phyloP scores from a whole-genome alignment of 768 basidiomycete genomes.

The Phlebiopsis flavidoalba region DNA sequence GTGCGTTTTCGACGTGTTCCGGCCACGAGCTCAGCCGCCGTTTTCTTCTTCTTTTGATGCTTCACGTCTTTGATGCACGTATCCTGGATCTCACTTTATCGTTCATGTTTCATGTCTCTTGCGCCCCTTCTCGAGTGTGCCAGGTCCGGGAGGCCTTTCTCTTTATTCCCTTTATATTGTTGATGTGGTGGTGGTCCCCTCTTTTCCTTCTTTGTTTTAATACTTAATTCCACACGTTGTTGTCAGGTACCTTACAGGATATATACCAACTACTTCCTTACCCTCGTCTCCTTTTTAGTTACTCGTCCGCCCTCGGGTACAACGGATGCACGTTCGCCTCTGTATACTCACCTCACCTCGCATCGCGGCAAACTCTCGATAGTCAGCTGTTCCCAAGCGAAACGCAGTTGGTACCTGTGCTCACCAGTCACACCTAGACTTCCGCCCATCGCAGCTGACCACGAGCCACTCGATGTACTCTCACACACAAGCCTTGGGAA shows the following conservation, averaged over 20 bases:
- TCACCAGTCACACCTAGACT: neutral
- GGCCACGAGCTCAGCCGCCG: neutral
- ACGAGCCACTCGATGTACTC: neutral
- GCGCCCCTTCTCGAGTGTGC: neutral
- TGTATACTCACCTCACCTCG: neutral
- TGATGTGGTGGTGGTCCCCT: neutral
- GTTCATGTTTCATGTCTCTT: neutral
- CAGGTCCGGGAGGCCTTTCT: neutral
- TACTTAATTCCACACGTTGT: slow-evolving; percentile 1
- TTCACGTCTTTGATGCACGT: neutral
- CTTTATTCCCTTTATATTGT: neutral
- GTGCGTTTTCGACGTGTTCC: neutral
- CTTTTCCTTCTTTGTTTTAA: slow-evolving; percentile 2
- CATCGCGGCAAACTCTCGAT: neutral
- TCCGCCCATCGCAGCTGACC: neutral
- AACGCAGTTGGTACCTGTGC: neutral
- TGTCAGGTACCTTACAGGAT: slow-evolving; percentile 6
- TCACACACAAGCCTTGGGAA: neutral
- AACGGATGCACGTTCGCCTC: neutral
- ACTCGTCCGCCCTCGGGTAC: neutral
- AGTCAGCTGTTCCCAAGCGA: neutral
- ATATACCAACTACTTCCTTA: slow-evolving; percentile 6
- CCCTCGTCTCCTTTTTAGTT: neutral
- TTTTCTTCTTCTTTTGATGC: neutral
- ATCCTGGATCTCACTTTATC: slow-evolving; percentile 1